These are phyloP conservation scores for Fusarium lateritium DNA, from an alignment of 2,329 filamentous ascomycete genomes.

Conservation along the genomic window DNA sequence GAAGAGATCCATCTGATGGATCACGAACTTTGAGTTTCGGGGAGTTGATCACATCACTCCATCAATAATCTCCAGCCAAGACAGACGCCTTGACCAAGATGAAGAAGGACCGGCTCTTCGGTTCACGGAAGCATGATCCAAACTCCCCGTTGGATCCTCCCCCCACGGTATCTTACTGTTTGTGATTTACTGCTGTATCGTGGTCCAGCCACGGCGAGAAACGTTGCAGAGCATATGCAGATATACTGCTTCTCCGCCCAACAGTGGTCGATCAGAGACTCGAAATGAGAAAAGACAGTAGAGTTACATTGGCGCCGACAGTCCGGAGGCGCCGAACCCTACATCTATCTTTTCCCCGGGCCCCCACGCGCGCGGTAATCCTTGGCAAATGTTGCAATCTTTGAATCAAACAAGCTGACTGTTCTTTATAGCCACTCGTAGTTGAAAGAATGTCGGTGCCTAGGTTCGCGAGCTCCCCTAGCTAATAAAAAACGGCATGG, in stretches of 20 bases:
- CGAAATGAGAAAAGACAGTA: not conserved
- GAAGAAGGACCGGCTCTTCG: not conserved
- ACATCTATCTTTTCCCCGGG: not conserved
- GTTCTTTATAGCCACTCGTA: slow-evolving; percentile 7
- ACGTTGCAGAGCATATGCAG: not conserved
- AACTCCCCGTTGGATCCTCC: slow-evolving; percentile 3
- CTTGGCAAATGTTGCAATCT: slow-evolving; percentile 15
- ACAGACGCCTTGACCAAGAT: slow-evolving; percentile 6
- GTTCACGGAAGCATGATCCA: not conserved
- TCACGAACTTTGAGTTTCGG: slow-evolving; percentile 19
- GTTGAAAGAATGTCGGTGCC: slow-evolving; percentile 26
- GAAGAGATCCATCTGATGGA: slow-evolving; percentile 2
- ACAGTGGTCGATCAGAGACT: not conserved
- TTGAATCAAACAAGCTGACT: not conserved
- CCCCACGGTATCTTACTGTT: not conserved
- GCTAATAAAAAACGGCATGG: slow-evolving; percentile 14
- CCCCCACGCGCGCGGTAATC: slow-evolving; percentile 3
- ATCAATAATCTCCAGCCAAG: slow-evolving; percentile 21
- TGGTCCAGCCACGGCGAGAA: not conserved
- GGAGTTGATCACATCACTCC: slow-evolving; percentile 34
- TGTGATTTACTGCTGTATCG: not conserved
- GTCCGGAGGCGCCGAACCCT: slow-evolving; percentile 31
- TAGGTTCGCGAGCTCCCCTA: not conserved
- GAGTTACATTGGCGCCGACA: slow-evolving; percentile 14
- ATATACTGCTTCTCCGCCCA: too few species aligned